Conservation (phyloP, 805 yeast species). For the Yarrowia phangngaensis region DNA sequence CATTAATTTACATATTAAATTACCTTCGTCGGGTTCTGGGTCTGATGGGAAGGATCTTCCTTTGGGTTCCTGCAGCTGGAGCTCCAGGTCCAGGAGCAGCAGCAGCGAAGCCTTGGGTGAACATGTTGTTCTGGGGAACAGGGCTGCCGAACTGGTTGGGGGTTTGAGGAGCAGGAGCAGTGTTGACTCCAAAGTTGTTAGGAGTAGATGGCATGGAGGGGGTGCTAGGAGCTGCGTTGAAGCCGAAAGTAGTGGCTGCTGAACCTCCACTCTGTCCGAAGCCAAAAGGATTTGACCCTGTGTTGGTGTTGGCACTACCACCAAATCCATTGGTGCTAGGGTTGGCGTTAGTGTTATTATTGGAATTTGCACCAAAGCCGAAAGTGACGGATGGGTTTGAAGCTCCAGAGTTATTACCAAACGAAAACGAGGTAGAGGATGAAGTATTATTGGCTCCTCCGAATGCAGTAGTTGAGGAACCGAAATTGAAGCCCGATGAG, state of each 20-base stretch:
- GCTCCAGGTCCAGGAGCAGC: conserved; percentile 3
- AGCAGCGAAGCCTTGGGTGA: conserved; percentile 12
- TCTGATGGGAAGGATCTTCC: conserved; percentile 7
- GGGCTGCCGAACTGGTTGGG: conserved; percentile 15
- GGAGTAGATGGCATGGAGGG: conserved; percentile 10
- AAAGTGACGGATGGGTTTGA: neutral
- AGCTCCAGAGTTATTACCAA: neutral
- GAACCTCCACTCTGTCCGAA: neutral
- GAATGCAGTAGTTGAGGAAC: conserved; percentile 5
- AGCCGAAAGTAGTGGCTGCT: conserved; percentile 13
- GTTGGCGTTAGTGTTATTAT: conserved; percentile 1
- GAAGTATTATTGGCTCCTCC: neutral
- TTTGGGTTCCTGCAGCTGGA: too few species aligned
- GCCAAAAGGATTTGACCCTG: conserved; percentile 1
- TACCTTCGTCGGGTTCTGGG: conserved; percentile 12
- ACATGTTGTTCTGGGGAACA: conserved; percentile 20
- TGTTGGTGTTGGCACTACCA: neutral
- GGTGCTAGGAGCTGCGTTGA: neutral
- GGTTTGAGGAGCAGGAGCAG: conserved; percentile 17
- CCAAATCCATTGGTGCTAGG: conserved; percentile 4
- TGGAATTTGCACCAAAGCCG: conserved; percentile 5
- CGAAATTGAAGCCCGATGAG: conserved; percentile 6
- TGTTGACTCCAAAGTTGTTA: conserved; percentile 8
- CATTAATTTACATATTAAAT: conserved; percentile 8
- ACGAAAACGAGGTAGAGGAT: too few species aligned